Conservation (phyloP, 805 yeast species). For the Yamadazyma endophytica region DNA sequence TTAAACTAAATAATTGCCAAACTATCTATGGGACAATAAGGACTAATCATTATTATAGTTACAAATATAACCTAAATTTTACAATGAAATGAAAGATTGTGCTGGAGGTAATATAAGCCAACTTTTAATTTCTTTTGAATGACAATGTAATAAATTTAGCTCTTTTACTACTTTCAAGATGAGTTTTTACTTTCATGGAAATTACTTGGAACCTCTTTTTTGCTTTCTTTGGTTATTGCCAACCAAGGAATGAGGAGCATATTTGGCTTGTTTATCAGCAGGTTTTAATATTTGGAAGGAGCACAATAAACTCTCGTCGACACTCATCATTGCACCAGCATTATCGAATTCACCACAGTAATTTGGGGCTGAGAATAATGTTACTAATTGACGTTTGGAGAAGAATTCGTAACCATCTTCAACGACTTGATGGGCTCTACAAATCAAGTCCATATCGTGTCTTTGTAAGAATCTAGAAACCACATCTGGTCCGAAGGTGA, state of each 20-base stretch:
- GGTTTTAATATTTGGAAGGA: slow-evolving; percentile 97
- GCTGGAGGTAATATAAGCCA: too few relatives aligned
- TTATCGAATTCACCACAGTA: slow-evolving; percentile 99
- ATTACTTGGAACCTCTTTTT: slow-evolving; percentile 46
- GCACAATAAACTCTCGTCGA: slow-evolving; percentile 92
- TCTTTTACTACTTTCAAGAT: neutral
- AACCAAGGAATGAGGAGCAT: slow-evolving; percentile 32
- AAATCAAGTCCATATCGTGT: slow-evolving; percentile 96
- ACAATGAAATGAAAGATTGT: too few relatives aligned
- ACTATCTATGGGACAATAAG: too few relatives aligned
- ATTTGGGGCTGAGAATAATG: slow-evolving; percentile 94
- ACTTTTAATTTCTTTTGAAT: too few relatives aligned
- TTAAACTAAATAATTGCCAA: too few relatives aligned
- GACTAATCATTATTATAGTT: too few relatives aligned
- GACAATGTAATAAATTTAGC: too few relatives aligned
- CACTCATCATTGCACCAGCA: slow-evolving; percentile 99
- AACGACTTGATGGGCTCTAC: slow-evolving; percentile 98
- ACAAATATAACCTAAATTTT: too few relatives aligned
- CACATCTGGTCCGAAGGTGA: slow-evolving; percentile 99
- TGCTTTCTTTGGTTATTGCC: slow-evolving; percentile 53
- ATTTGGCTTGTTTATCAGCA: slow-evolving; percentile 89
- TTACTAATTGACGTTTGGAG: slow-evolving; percentile 91
- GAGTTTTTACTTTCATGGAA: neutral
- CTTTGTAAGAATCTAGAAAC: slow-evolving; percentile 93
- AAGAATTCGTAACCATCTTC: slow-evolving; percentile 99